Conservation (phyloP, 2,329 filamentous ascomycete species). For the Berkeleyomyces rouxiae region DNA sequence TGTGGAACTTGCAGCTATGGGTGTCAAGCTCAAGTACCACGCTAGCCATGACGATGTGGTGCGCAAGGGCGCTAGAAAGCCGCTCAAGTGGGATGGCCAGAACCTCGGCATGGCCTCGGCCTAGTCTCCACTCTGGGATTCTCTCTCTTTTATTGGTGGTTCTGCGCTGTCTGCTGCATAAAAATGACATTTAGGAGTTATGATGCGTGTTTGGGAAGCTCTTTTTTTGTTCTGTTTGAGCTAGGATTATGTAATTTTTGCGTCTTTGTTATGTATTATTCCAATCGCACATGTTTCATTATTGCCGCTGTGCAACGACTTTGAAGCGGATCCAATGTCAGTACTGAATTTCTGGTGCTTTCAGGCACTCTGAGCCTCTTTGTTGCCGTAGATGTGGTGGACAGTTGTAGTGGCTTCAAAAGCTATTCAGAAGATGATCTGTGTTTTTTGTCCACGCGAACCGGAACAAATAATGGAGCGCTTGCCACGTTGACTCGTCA, state of each 20-base stretch:
- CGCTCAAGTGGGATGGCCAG: constrained; percentile 19
- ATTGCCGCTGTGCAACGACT: not conserved
- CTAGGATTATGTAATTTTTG: constrained; percentile 1
- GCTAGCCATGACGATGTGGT: constrained; percentile 48
- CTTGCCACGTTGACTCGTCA: too few relatives aligned
- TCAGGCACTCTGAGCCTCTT: too few relatives aligned
- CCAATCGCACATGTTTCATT: not conserved
- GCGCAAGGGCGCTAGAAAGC: constrained; percentile 34
- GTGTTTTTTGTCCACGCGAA: too few relatives aligned
- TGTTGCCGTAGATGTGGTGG: too few relatives aligned
- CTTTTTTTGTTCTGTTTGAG: constrained; percentile 4
- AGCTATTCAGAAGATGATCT: too few relatives aligned
- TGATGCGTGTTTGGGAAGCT: constrained; percentile 7
- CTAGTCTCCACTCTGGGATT: not conserved
- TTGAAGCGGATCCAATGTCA: not conserved
- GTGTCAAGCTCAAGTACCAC: constrained; percentile 77
- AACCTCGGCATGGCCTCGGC: constrained; percentile 3
- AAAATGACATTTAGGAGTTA: constrained; percentile 9
- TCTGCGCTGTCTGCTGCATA: not conserved
- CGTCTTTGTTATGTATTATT: not conserved
- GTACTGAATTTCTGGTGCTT: too few relatives aligned
- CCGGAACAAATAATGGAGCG: too few relatives aligned
- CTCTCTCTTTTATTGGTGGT: not conserved
- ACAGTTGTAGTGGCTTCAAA: too few relatives aligned
- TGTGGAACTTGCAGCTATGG: constrained; percentile 92